Base-by-base conservation (phyloP, 225 moss, liverwort and hornwort genomes). In the Pseudoscleropodium purum region DNA sequence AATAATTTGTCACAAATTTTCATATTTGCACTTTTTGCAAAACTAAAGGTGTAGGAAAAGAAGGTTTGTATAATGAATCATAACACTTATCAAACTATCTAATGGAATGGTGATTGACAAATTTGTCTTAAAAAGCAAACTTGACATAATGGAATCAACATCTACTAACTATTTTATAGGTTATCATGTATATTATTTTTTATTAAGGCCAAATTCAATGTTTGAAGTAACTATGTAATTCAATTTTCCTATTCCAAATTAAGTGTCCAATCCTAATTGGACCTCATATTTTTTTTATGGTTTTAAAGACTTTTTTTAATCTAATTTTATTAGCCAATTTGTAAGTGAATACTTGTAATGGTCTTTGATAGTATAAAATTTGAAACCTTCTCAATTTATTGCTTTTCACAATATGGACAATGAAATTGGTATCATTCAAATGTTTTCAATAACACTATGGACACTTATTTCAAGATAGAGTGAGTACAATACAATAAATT, bases 211-310 rank as follows among this genome's bases (percentile, higher is more conserved):
- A 37, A 36, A 78, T 78, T 37, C 4, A 57, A 16, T 26, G 6
- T 37, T 56, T 56, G 24, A 37, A 24, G 3, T 23, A 15, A 25
- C 19, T 15, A 25, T 15, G 0, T 6, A 10, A 0, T 0, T 15
- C 0, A 56, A n/a, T 56, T 25, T 0, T 56, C 16, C 6, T 5
- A 52, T 24, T 11, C 3, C 15, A 54, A 24, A 15, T 15, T 26
- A 23, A 74, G 30, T 54, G 1, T 36, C 1, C 3, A 24, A 60
- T 60, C 24, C 60, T 60, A 60, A 52, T 77, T 52, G 2, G 6
- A 10, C 18, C 18, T 74, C 45, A 45, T 43, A 9, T 17, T 13
- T 43, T 74, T 43, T 45, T 30, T 2, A 18, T 18, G 18, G 17
- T 45, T 74, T 30, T 18, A 4, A 29, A 54, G 0, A 0, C 6